Conservation (phyloP, 768 basidiomycete species). For the Cyclocybe aegerita region DNA sequence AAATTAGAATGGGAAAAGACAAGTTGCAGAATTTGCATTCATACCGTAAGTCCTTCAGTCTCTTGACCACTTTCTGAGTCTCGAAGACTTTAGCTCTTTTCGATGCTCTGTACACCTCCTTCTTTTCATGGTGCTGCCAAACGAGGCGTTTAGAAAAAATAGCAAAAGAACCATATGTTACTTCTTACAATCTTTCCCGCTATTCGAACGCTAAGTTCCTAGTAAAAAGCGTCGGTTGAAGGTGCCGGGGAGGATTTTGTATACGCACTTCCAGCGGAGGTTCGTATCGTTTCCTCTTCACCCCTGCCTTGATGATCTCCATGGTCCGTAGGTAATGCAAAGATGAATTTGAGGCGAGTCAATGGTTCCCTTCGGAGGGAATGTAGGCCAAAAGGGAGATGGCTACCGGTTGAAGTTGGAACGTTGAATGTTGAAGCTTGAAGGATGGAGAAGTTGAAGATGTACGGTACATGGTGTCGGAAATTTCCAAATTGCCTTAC, state of each 20-base stretch:
- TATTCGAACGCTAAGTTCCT: constrained; percentile 43
- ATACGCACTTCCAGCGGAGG: constrained; percentile 29
- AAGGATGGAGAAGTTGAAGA: too few relatives aligned
- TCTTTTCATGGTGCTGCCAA: constrained; percentile 70
- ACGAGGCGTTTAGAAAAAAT: constrained; percentile 4
- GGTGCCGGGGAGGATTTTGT: constrained; percentile 1
- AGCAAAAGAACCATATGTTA: neutral
- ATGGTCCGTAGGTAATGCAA: too few relatives aligned
- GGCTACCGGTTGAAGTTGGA: too few relatives aligned
- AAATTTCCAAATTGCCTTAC: too few relatives aligned
- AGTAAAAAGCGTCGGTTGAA: constrained; percentile 15
- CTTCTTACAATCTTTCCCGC: constrained; percentile 54
- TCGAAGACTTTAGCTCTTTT: constrained; percentile 85
- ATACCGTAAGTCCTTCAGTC: constrained; percentile 69
- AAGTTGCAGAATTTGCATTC: constrained; percentile 6
- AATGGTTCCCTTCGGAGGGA: too few relatives aligned
- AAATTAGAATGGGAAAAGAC: neutral
- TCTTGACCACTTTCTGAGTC: constrained; percentile 80
- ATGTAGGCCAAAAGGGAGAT: too few relatives aligned
- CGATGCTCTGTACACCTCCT: constrained; percentile 69
- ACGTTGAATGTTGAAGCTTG: too few relatives aligned
- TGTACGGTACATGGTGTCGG: too few relatives aligned
- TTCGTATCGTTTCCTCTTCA: constrained; percentile 46
- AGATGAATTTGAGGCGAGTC: too few relatives aligned
- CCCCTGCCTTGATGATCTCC: constrained; percentile 7